phyloP scores from a whole-genome alignment of 2,329 filamentous ascomycete genomes.

The Sclerotinia glacialis region DNA sequence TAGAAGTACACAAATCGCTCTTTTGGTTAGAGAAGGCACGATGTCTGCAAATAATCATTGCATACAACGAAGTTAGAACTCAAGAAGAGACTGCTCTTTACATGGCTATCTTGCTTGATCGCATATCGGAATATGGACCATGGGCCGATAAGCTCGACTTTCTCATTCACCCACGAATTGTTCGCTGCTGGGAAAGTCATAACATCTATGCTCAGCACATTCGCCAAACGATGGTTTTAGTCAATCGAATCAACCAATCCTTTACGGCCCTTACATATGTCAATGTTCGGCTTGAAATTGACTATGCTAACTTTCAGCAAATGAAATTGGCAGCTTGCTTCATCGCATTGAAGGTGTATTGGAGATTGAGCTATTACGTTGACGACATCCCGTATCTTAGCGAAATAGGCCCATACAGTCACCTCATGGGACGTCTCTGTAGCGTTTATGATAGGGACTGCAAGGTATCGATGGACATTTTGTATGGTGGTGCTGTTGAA shows the following conservation, averaged over 20 bases:
- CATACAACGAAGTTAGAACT: background rate
- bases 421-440: conserved; percentile 2
- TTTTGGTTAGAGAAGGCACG: background rate
- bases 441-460: conserved; percentile 5
- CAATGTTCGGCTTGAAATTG: background rate
- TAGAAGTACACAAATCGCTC: background rate
- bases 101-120: background rate
- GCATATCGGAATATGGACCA: background rate
- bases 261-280: background rate
- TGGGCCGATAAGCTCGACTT: background rate
- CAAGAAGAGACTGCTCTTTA: background rate
- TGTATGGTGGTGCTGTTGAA: too few species aligned
- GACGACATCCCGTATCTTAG: background rate
- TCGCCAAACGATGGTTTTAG: background rate
- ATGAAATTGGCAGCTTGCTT: conserved; percentile 10
- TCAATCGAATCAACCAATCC: background rate
- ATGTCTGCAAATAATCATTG: background rate
- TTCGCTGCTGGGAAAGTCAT: background rate
- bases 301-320: conserved; percentile 10
- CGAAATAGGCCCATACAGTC: background rate
- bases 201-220: background rate
- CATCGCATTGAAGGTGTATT: background rate
- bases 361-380: background rate
- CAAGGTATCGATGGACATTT: background rate
- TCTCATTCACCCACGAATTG: background rate